Evolutionary conservation across 495 filamentous ascomycete species (phyloP).

Genomic region (Massariosphaeria phaeospora): DNA sequence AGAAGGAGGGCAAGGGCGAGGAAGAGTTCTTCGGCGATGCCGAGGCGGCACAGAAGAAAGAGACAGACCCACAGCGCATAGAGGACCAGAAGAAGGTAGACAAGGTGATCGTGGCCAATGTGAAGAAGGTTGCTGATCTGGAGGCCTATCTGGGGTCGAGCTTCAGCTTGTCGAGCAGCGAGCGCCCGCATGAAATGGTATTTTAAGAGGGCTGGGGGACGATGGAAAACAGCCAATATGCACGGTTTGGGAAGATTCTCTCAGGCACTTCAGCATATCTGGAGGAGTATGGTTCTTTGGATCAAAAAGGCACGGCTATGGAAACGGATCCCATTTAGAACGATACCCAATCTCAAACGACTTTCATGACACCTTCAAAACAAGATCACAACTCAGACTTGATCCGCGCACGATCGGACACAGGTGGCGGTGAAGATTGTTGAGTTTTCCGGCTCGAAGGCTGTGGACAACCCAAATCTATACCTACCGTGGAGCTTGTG

Average conservation of each 20-base stretch:
- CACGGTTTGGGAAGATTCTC: too few relatives aligned
- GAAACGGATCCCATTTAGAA: not conserved
- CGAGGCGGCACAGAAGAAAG: constrained; percentile 96
- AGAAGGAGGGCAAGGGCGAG: constrained; percentile 84
- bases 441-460: too few relatives aligned
- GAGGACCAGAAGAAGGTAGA: constrained; percentile 97
- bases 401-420: too few relatives aligned
- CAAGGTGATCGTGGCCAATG: constrained; percentile 78
- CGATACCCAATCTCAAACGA: not conserved
- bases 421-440: too few relatives aligned
- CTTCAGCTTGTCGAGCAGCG: constrained; percentile 95
- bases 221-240: not conserved
- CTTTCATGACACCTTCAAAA: too few relatives aligned
- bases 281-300: not conserved
- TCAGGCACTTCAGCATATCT: too few relatives aligned
- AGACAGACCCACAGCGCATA: constrained; percentile 77
- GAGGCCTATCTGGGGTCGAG: constrained; percentile 80
- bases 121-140: constrained; percentile 92
- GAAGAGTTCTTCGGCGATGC: constrained; percentile 96
- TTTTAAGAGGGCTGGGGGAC: constrained; percentile 32
- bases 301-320: not conserved
- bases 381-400: too few relatives aligned
- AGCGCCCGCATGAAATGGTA: constrained; percentile 92
- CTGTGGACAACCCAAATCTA: too few relatives aligned
- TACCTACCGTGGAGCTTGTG: too few relatives aligned